Evolutionary conservation across 768 basidiomycete species (phyloP).

Genomic region (Tephrocybe sp.): DNA sequence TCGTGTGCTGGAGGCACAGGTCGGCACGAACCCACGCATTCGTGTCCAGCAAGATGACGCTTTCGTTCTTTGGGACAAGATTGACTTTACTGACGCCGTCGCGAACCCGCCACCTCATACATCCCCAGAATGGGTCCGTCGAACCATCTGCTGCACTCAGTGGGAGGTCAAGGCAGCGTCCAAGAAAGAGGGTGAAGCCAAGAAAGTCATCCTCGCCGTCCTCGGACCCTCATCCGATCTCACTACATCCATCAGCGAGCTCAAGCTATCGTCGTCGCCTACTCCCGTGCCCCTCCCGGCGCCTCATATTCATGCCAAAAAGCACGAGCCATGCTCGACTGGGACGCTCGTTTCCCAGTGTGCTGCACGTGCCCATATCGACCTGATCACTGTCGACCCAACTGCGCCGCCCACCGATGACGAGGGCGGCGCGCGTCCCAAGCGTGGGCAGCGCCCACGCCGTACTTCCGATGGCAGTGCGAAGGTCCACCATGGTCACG

Average conservation of each 20-base stretch:
- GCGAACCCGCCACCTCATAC: conserved; percentile 21
- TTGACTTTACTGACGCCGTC: conserved; percentile 47
- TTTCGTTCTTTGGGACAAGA: conserved; percentile 79
- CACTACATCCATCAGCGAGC: conserved; percentile 29
- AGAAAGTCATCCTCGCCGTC: conserved; percentile 66
- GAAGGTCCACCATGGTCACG: conserved; percentile 9
- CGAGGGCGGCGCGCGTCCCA: conserved; percentile 30
- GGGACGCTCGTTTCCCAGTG: conserved; percentile 66
- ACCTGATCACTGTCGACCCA: conserved; percentile 55
- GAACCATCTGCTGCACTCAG: conserved; percentile 79
- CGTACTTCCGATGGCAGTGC: conserved; percentile 3
- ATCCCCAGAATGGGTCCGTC: conserved; percentile 83
- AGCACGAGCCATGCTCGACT: conserved; percentile 63
- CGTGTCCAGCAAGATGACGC: conserved; percentile 82
- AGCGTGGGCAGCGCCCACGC: conserved; percentile 12
- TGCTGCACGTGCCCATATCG: conserved; percentile 64
- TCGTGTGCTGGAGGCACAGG: conserved; percentile 84
- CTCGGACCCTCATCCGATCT: conserved; percentile 28
- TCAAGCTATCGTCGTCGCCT: conserved; percentile 23
- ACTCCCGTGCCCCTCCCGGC: conserved; percentile 69
- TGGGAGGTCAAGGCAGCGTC: conserved; percentile 67
- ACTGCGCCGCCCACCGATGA: conserved; percentile 33
- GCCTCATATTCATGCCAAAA: conserved; percentile 51
- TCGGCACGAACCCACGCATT: conserved; percentile 80
- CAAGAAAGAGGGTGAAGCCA: conserved; percentile 24